Evolutionary conservation across 768 basidiomycete species (phyloP), one percentile per base, ranked within the genome.

Genomic region (Suillus paluster): DNA sequence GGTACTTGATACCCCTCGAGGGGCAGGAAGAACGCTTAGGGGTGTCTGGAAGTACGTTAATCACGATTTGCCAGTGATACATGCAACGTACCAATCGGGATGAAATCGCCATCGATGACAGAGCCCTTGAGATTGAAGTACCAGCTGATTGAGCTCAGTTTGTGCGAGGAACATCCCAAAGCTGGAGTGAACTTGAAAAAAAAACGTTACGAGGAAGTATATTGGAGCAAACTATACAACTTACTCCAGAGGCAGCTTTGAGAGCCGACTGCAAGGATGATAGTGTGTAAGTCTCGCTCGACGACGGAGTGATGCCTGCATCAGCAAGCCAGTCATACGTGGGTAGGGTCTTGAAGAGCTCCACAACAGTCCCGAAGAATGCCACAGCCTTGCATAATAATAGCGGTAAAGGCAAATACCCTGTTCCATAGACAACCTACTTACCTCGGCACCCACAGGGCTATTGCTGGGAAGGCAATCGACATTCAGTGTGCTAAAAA

Each of bases 291-390:
- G 89, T 90, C 66, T 75, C 70, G 63, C 73, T 78, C 3, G 78
- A 75, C n/a, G 82, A 83, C 14, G 94, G 94, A 4, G 83, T 84
- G 66, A 95, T 94, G 27, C 91, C 91, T n/a, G 82, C 87, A 23
- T 82, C 76, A 15, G 79, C 75, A 44, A 95, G 86, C 85, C 85
- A 92, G 17, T 83, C 79, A 72, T 86, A 92, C 3, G 93, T 93
- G 0, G 91, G 89, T 27, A 94, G 84, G 10, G 81, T 80, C 84
- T 84, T 65, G 78, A 89, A 90, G 19, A 89, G 73, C 2, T 70
- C 76, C 62, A 90, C 88, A 2, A 85, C 84, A 21, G 68, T 78
- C 62, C 85, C 67, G 76, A 88, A 90, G 75, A 83, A 91, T 17
- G 83, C 83, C 38, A 90, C 89, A 1, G 88, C 90, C 86, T 89